phyloP scores from a whole-genome alignment of 2,329 filamentous ascomycete species.

The Cladosporium colombiae region DNA sequence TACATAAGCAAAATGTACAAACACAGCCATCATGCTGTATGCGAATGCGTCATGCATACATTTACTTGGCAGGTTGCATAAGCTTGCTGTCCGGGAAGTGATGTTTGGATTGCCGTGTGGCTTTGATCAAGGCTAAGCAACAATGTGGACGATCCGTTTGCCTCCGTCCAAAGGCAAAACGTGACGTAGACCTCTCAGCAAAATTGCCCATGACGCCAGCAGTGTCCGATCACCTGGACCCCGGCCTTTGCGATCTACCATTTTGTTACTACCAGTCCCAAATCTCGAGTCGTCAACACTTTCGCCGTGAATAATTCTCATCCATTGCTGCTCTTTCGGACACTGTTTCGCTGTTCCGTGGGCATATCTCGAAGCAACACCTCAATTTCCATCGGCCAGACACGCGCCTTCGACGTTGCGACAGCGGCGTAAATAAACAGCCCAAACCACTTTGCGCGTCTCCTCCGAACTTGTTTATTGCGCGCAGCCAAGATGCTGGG shows the following conservation, averaged over 20 bases:
- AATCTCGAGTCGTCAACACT: not conserved
- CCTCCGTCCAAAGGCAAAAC: conserved; percentile 4
- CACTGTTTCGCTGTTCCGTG: not conserved
- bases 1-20: not conserved
- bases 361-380: not conserved
- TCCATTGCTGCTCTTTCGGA: not conserved
- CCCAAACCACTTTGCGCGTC: conserved; percentile 1
- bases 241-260: not conserved
- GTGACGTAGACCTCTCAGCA: conserved; percentile 13
- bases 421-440: conserved; percentile 8
- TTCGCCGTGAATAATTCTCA: not conserved
- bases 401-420: not conserved
- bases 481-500: conserved; percentile 38
- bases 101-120: not conserved
- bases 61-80: conserved; percentile 6
- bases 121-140: conserved; percentile 1
- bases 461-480: not conserved
- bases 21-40: not conserved
- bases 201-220: conserved; percentile 12
- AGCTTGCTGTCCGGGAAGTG: not conserved
- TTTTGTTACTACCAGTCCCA: not conserved
- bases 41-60: conserved; percentile 2
- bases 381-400: not conserved
- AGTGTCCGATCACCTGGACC: not conserved
- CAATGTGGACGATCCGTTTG: conserved; percentile 4